Conservation (phyloP, 768 basidiomycete species). For the Tricholoma matsutake region DNA sequence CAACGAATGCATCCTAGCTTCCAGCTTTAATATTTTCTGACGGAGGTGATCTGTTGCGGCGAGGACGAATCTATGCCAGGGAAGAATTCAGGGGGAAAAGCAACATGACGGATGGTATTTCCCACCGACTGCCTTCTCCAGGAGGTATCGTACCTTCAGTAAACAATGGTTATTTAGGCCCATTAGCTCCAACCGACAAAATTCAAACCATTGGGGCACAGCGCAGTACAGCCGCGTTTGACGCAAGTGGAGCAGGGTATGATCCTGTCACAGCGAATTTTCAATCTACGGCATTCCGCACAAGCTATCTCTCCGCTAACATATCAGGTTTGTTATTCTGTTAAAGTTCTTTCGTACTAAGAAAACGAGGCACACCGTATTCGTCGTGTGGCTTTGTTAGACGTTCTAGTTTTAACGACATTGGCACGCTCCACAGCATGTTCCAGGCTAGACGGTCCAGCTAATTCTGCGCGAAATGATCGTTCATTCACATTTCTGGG, state of each 20-base stretch:
- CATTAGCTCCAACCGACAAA: not conserved
- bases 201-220: conserved; percentile 51
- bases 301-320: conserved; percentile 41
- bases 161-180: not conserved
- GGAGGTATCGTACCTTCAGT: conserved; percentile 48
- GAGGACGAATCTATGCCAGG: conserved; percentile 41
- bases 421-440: not conserved
- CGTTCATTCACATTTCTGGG: not conserved
- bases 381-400: conserved; percentile 38
- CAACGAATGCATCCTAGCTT: conserved; percentile 49
- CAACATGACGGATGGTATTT: conserved; percentile 2
- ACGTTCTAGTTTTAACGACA: conserved; percentile 4
- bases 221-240: conserved; percentile 46
- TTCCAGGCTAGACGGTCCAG: not conserved
- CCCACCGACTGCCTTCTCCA: conserved; percentile 52
- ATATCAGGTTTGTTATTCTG: not conserved
- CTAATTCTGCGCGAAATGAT: not conserved
- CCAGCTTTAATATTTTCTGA: conserved; percentile 41
- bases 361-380: conserved; percentile 27
- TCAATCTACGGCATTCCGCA: conserved; percentile 42
- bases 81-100: not conserved
- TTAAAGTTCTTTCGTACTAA: not conserved
- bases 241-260: conserved; percentile 49
- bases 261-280: conserved; percentile 37
- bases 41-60: conserved; percentile 52